A percentile compares a stretch with the other conserved stretches of the same genome.
phyloP scores from a whole-genome alignment of 1,284 basidiomycete species.

The Amylostereum areolatum region DNA sequence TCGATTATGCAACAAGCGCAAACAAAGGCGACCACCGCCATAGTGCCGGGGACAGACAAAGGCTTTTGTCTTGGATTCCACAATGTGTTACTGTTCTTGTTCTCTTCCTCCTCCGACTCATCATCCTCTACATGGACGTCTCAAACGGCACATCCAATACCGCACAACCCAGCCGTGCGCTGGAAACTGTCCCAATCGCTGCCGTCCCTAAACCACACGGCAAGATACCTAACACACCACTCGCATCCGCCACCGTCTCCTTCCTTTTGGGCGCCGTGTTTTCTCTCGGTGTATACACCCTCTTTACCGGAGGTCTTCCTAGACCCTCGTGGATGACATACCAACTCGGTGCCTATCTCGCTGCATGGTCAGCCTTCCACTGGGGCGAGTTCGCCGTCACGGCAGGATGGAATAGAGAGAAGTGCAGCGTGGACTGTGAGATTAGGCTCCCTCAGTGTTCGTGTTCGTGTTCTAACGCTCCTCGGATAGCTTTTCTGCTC shows the following conservation, averaged over 20 bases:
- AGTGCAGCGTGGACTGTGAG: conserved; percentile 91
- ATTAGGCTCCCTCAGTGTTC: conserved; percentile 8
- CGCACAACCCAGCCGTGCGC: no score
- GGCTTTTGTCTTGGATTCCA: no score
- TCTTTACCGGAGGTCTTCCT: conserved; percentile 38
- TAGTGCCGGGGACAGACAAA: no score
- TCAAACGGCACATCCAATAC: no score
- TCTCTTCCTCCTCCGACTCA: no score
- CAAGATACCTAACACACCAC: conserved; percentile 78
- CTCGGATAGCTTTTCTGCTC: conserved; percentile 76
- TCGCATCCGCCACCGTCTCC: conserved; percentile 66
- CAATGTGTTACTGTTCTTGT: no score
- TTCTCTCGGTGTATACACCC: conserved; percentile 45
- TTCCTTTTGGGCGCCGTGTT: conserved; percentile 68
- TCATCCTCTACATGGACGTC: no score
- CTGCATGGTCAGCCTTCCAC: conserved; percentile 84
- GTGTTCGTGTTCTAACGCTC: no score
- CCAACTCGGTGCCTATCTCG: conserved; percentile 78
- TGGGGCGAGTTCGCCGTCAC: conserved; percentile 94
- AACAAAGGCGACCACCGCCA: neutral
- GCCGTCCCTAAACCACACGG: conserved; percentile 37
- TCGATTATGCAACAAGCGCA: neutral
- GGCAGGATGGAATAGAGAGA: conserved; percentile 91
- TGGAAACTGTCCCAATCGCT: conserved; percentile 42
- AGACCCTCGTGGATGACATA: conserved; percentile 62